Evolutionary conservation across 148 eudicot species (phyloP).

Genomic region (Rhododendron mucronatum): DNA sequence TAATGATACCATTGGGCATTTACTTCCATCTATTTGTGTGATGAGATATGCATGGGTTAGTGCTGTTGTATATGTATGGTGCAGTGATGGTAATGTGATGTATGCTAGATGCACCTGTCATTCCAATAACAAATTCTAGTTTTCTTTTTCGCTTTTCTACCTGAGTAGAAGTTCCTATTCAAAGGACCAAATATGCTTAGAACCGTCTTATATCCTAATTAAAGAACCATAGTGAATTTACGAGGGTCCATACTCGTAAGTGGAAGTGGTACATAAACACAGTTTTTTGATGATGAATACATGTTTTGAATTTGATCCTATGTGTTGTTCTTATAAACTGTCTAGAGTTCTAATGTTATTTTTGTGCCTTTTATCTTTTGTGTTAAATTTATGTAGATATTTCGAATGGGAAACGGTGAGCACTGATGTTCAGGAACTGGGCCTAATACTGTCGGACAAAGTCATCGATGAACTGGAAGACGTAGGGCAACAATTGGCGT

Average conservation of each 20-base stretch:
- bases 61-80: background rate
- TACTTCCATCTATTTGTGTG: background rate
- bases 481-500: conserved; percentile 76
- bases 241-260: background rate
- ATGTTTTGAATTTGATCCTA: background rate
- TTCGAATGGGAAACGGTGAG: conserved; percentile 54
- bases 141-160: background rate
- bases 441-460: conserved; percentile 49
- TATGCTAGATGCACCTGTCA: background rate
- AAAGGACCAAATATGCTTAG: background rate
- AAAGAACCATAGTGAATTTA: background rate
- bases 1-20: background rate
- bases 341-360: background rate
- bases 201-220: background rate
- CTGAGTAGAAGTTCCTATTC: background rate
- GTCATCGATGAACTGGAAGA: conserved; percentile 54
- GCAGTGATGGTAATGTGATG: background rate
- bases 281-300: background rate
- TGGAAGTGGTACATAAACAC: background rate
- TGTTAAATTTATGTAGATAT: conserved; percentile 33
- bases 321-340: background rate
- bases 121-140: background rate
- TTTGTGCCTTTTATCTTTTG: background rate
- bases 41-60: background rate
- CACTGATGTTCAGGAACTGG: conserved; percentile 23